Percentiles rank a stretch among this genome's conserved stretches.
Evolutionary conservation across 2,329 filamentous ascomycete species (phyloP).

Genomic region (Cercospora berteroae): DNA sequence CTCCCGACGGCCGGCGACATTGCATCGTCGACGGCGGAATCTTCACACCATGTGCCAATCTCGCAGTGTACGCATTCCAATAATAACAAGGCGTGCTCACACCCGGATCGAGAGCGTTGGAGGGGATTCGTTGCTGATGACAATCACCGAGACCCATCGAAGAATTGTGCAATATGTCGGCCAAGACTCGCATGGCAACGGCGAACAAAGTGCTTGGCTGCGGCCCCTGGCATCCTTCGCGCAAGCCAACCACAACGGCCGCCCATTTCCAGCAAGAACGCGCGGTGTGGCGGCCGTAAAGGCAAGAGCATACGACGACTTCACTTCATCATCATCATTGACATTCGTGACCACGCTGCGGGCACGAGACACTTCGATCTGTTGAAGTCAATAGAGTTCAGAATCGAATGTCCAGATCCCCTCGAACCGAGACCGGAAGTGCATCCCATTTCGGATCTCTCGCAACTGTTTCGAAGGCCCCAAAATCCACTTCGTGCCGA

Average conservation of each 20-base stretch:
- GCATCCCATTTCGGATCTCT: not conserved
- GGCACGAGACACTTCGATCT: not conserved
- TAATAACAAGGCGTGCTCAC: not conserved
- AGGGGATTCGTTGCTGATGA: not conserved
- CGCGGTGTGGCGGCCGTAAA: not conserved
- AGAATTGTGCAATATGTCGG: not conserved
- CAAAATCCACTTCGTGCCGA: not conserved
- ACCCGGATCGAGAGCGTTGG: not conserved
- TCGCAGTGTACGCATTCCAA: not conserved
- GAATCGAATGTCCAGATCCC: not conserved
- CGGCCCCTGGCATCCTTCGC: not conserved
- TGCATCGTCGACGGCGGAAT: not conserved
- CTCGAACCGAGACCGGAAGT: not conserved
- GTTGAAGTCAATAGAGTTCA: not conserved
- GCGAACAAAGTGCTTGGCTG: not conserved
- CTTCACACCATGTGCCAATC: not conserved
- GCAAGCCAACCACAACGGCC: not conserved
- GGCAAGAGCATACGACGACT: not conserved
- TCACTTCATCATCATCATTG: not conserved
- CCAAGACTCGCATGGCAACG: not conserved
- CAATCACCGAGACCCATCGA: not conserved
- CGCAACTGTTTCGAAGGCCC: not conserved
- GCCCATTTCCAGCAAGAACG: not conserved
- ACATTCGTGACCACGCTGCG: not conserved
- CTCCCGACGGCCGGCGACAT: not conserved